Base-by-base conservation (phyloP, 2,329 filamentous ascomycete species). In the Xylaria sp. region DNA sequence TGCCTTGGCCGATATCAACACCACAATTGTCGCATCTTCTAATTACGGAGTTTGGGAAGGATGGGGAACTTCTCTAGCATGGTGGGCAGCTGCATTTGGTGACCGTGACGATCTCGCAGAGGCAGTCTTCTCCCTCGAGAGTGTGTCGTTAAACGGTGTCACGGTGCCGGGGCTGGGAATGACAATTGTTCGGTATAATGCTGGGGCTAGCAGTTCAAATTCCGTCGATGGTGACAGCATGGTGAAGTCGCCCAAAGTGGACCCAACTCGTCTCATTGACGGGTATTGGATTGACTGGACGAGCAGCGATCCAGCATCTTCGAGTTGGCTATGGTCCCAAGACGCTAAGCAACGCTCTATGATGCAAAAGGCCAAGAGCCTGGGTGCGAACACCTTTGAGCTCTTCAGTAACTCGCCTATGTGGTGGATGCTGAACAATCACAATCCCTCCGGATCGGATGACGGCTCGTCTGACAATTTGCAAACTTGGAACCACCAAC, bases 391-490 rank as follows among this genome's bases (percentile, higher is more conserved):
- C 66, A 74, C 73, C 10, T 77, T 83, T 61, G 81, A 82, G 70
- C 74, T 92, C 1, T 84, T 84, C 73, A 81, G 79, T 54, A 83
- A 83, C 74, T 80, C 80, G 0, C 82, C 82, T 8, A 81, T 83
- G 80, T 84, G 82, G 82, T 84, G 82, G 82, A 82, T 82, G 80
- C 77, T 77, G 46, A 73, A 74, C 23, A 84, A 84, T 71, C 79
- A 82, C 66, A 84, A 84, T 72, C 82, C 82, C 0, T 78, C 80
- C 0, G 82, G 82, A 1, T 74, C 78, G 1, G 68, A 78, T 55
- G 71, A 77, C 51, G 81, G 81, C 15, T 66, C 69, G 18, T 74
- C 70, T 39, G 80, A 83, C 68, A 84, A 84, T 69, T 75, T 84
- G 31, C 78, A 81, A 67, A 72, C 75, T 8, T 81, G 78, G 80